Percentiles rank a stretch among this genome's conserved stretches.
These are phyloP conservation scores for Umbelopsis isabellina DNA, from an alignment of 192 early-diverging fungal genomes.

Conservation along the genomic window DNA sequence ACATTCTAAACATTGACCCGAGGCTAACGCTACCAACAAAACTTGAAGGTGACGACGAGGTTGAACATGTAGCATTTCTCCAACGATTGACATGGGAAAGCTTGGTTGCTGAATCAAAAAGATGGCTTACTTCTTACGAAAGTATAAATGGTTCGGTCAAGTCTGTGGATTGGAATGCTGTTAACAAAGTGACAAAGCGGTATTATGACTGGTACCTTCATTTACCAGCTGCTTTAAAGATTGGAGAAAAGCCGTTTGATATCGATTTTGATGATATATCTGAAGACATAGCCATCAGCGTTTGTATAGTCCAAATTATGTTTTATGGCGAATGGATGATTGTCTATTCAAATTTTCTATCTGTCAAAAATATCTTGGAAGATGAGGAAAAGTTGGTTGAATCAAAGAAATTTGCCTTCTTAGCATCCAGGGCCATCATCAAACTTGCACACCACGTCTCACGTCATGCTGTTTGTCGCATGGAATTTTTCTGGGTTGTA, in stretches of 20 bases:
- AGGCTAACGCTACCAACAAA: neutral
- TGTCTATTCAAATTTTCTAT: neutral
- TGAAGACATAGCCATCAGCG: neutral
- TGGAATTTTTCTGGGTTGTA: conserved; percentile 10
- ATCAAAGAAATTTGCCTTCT: neutral
- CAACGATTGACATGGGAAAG: neutral
- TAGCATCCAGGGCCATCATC: neutral
- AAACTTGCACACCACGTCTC: neutral
- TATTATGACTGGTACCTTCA: neutral
- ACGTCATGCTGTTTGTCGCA: neutral
- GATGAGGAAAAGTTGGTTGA: neutral
- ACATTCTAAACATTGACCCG: neutral
- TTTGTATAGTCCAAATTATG: neutral
- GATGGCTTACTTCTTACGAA: neutral
- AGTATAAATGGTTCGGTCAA: neutral
- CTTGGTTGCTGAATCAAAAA: neutral
- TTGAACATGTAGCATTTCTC: neutral
- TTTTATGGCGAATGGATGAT: conserved; percentile 7
- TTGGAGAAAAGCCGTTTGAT: conserved; percentile 6
- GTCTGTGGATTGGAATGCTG: neutral
- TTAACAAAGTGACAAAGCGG: neutral
- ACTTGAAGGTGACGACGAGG: neutral
- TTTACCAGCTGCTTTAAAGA: neutral
- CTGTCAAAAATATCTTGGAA: neutral
- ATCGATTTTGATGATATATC: neutral